Base-by-base conservation (phyloP, 1,284 basidiomycete genomes). In the Polyporus tsugae region DNA sequence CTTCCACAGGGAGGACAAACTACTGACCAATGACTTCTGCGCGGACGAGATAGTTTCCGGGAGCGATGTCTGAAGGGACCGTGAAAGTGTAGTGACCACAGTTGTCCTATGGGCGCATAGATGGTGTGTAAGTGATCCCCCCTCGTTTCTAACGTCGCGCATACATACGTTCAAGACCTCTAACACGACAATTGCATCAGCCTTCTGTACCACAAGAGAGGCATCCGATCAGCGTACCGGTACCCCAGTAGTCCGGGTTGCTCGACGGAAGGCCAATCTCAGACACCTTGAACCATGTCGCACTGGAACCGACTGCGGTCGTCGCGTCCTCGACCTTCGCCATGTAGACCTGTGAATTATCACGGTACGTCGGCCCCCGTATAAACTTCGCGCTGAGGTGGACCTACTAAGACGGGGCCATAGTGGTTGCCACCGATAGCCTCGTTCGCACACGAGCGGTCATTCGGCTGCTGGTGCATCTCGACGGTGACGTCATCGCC, bases 81-180 rank as follows among this genome's bases (percentile, higher is more conserved):
- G 80, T 85, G 79, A 86, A 85, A 1, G 83, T 84, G 73, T 79
- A 85, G 74, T 86, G 84, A 17, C 86, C 86, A 67, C 85, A 86
- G 79, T 87, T 87, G 70, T 85, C 82, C 79, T 82, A 64, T 36
- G 62, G 22, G 36, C 63, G 35, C 11, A 44, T 10, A 42, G 15
- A 25, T 11, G 64, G 19, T 60, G 15, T 19, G 38, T 25, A 6
- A 29, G 3, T 19, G 36, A 39, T 60, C 5, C 0, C 0, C n/a
- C 35, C n/a, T 6, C 9, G 10, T 49, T 22, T 41, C 5, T 4
- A 1, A 64, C 2, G 6, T 7, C 9, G 19, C 1, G 2, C 17
- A 10, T 29, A 68, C 77, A 57, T 61, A 78, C 78, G 71, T 82
- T 82, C 44, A 82, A 70, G 17, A 82, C 81, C 72, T 81, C 81